These are phyloP conservation scores for Alternaria postmessia DNA, from an alignment of 2,329 filamentous ascomycete genomes.

Conservation along the genomic window DNA sequence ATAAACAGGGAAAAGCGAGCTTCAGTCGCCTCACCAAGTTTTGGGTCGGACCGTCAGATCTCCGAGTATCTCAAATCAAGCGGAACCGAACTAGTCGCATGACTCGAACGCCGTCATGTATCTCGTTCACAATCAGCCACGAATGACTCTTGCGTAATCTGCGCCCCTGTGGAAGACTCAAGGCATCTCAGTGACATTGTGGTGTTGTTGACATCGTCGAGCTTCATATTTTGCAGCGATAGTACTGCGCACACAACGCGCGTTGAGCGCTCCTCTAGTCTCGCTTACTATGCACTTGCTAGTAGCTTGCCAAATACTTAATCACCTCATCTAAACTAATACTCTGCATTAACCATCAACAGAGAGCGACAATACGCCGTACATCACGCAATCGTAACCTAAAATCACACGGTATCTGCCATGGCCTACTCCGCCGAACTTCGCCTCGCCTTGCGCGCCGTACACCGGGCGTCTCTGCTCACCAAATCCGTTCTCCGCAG, in stretches of 20 bases:
- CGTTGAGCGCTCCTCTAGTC: constrained; percentile 11
- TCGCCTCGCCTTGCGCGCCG: constrained; percentile 50
- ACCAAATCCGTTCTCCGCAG: constrained; percentile 63
- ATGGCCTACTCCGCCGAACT: constrained; percentile 41
- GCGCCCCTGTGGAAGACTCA: not conserved
- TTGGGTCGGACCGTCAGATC: constrained; percentile 10
- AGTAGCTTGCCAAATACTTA: constrained; percentile 10
- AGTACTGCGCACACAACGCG: not conserved
- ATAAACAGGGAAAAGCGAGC: not conserved
- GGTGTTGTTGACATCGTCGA: constrained; percentile 1
- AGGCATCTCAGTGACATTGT: not conserved
- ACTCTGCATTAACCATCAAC: constrained; percentile 15
- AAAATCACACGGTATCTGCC: constrained; percentile 7
- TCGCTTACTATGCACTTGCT: constrained; percentile 25
- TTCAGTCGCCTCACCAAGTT: constrained; percentile 2
- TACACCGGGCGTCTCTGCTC: constrained; percentile 64
- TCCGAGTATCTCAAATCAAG: constrained; percentile 7
- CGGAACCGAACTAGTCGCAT: constrained; percentile 6
- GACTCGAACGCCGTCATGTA: constrained; percentile 3
- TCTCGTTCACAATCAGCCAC: not conserved
- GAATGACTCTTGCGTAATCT: constrained; percentile 2
- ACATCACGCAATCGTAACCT: constrained; percentile 7
- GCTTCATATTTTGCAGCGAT: constrained; percentile 4
- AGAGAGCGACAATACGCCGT: constrained; percentile 10
- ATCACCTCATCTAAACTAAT: constrained; percentile 24